These are phyloP conservation scores for Ceratocystis ficicola DNA, from an alignment of 2,329 filamentous ascomycete genomes.

Conservation along the genomic window DNA sequence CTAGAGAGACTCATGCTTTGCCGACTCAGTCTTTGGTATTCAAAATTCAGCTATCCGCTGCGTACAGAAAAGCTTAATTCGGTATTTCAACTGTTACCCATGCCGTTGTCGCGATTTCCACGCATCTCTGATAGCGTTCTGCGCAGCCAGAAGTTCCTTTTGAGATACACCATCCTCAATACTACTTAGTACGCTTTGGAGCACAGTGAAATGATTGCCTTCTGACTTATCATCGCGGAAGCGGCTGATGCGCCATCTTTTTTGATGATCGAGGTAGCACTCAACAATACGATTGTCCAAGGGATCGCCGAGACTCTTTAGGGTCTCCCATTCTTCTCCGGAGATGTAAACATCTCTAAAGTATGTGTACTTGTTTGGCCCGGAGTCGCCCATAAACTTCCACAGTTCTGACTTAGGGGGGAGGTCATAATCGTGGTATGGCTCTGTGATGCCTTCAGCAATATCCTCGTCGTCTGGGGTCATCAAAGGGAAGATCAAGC, in stretches of 20 bases:
- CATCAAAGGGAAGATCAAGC: constrained; percentile 60
- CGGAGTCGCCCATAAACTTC: constrained; percentile 44
- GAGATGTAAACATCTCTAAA: constrained; percentile 60
- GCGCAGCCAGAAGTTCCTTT: constrained; percentile 60
- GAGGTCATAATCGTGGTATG: constrained; percentile 67
- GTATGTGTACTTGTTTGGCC: constrained; percentile 44
- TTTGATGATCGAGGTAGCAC: constrained; percentile 65
- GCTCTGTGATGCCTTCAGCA: constrained; percentile 49
- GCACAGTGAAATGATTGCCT: constrained; percentile 76
- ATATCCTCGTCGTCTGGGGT: constrained; percentile 56
- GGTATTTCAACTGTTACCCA: no score
- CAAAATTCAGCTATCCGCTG: constrained; percentile 36
- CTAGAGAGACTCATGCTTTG: constrained; percentile 13
- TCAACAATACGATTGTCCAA: constrained; percentile 84
- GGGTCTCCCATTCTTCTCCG: constrained; percentile 65
- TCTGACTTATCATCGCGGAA: constrained; percentile 89
- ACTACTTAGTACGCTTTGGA: constrained; percentile 76
- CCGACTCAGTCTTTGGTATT: constrained; percentile 10
- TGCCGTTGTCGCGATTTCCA: constrained; percentile 47
- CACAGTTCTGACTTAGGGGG: constrained; percentile 62
- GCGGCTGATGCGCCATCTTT: constrained; percentile 73
- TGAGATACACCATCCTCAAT: constrained; percentile 78
- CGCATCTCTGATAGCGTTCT: constrained; percentile 58
- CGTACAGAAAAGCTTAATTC: constrained; percentile 15
- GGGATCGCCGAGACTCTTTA: constrained; percentile 62